These are phyloP conservation scores for Rhizopogon vulgaris DNA, from an alignment of 768 basidiomycete genomes.

Conservation along the genomic window DNA sequence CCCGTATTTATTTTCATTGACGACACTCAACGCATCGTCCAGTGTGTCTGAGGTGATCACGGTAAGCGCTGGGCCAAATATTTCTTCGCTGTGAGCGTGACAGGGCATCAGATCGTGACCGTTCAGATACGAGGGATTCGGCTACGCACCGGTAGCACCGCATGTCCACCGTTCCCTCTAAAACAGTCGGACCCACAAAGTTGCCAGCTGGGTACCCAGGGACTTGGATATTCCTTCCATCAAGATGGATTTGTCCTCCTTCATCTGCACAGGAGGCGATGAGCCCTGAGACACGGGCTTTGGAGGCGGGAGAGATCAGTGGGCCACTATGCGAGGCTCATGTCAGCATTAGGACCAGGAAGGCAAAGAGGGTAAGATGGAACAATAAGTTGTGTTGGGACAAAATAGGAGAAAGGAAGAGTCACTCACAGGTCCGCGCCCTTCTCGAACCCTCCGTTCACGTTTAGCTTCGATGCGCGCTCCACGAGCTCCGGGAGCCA, in stretches of 20 bases:
- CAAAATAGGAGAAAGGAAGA: not conserved
- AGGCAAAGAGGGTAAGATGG: constrained; percentile 2
- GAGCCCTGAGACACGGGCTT: constrained; percentile 65
- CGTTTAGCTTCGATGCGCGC: constrained; percentile 71
- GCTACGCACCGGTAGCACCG: constrained; percentile 71
- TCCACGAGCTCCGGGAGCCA: constrained; percentile 89
- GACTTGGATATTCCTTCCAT: constrained; percentile 70
- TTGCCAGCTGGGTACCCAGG: constrained; percentile 81
- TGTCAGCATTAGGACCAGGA: not conserved
- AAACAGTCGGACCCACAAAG: constrained; percentile 89
- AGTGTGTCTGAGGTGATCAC: constrained; percentile 75
- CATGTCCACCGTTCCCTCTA: constrained; percentile 82
- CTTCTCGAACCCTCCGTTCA: constrained; percentile 87
- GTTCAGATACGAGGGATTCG: not conserved
- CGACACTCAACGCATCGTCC: constrained; percentile 84
- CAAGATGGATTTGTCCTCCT: constrained; percentile 82
- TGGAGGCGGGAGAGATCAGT: constrained; percentile 78
- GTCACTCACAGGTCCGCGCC: constrained; percentile 67
- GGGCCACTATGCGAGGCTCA: constrained; percentile 48
- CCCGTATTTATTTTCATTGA: constrained; percentile 88
- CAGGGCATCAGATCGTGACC: constrained; percentile 1
- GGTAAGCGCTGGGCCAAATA: constrained; percentile 88
- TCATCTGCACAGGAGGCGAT: constrained; percentile 71
- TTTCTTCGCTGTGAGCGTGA: constrained; percentile 63
- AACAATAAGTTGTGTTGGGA: not conserved